Evolutionary conservation across 305 asterid genomes (phyloP).

Genomic region (Petunia hybrid): DNA sequence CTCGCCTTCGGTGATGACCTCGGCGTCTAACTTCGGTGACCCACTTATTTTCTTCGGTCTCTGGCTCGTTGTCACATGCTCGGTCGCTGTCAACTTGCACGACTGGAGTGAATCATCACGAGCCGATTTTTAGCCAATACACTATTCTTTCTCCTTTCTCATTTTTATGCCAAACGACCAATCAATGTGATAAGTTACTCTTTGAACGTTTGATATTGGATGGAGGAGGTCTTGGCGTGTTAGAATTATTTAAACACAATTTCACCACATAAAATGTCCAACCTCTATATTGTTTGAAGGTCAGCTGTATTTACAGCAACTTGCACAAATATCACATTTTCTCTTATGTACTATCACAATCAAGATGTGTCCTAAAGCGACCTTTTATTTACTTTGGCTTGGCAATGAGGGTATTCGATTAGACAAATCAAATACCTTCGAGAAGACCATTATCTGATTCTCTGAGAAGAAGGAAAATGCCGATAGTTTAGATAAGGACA

Average conservation of each 20-base stretch:
- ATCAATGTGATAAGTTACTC: neutral
- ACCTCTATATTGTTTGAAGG: neutral
- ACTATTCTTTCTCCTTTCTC: neutral
- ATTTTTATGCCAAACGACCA: neutral
- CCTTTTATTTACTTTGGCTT: neutral
- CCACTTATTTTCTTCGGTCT: too few relatives aligned
- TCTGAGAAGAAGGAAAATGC: neutral
- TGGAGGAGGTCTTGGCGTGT: neutral
- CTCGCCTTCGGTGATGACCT: too few relatives aligned
- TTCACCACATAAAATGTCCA: neutral
- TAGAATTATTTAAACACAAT: neutral
- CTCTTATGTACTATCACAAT: neutral
- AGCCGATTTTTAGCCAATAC: too few relatives aligned
- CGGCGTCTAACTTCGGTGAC: too few relatives aligned
- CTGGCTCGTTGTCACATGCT: too few relatives aligned
- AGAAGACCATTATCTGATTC: slow-evolving; percentile 13
- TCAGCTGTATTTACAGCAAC: neutral
- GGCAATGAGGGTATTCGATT: neutral
- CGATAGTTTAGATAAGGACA: neutral
- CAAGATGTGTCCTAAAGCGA: neutral
- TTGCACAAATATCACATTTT: neutral
- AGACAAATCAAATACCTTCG: slow-evolving; percentile 25
- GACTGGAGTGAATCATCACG: too few relatives aligned
- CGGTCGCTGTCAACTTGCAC: too few relatives aligned
- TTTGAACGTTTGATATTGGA: slow-evolving; percentile 2